Evolutionary conservation across 768 basidiomycete genomes (phyloP).

Genomic region (Sutorius australiensis): DNA sequence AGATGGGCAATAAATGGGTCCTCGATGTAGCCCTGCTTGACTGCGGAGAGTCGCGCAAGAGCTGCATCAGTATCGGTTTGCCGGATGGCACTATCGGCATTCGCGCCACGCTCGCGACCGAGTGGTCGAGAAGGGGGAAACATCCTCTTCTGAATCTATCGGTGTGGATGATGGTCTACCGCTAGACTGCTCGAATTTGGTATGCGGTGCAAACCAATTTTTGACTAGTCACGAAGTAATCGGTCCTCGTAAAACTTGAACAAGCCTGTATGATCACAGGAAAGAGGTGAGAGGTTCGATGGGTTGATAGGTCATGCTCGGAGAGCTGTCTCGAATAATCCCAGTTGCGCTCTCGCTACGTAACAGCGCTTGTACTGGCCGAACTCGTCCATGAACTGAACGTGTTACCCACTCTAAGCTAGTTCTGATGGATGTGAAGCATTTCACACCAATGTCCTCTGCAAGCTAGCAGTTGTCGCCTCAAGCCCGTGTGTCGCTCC

Average conservation of each 20-base stretch:
- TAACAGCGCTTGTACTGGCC: too few relatives aligned
- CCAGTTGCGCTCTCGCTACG: too few relatives aligned
- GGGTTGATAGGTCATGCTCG: too few relatives aligned
- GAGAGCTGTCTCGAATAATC: too few relatives aligned
- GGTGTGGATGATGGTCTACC: neutral
- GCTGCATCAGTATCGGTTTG: conserved; percentile 82
- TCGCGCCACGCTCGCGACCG: conserved; percentile 26
- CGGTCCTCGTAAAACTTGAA: too few relatives aligned
- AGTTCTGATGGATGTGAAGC: neutral
- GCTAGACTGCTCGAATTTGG: neutral
- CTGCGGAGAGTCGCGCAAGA: conserved; percentile 81
- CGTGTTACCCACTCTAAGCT: too few relatives aligned
- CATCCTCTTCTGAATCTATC: neutral
- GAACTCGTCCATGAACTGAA: too few relatives aligned
- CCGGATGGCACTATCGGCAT: conserved; percentile 62
- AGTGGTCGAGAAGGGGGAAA: conserved; percentile 12
- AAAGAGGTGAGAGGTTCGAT: too few relatives aligned
- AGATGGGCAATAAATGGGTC: conserved; percentile 73
- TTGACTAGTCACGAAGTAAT: too few relatives aligned
- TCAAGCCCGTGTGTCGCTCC: neutral
- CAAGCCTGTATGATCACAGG: too few relatives aligned
- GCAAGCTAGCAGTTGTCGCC: neutral
- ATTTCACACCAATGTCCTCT: neutral
- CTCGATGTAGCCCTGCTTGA: conserved; percentile 68
- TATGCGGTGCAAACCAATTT: too few relatives aligned